Conservation (phyloP, 306 rosid species). For the Pyrus pyrifolia region DNA sequence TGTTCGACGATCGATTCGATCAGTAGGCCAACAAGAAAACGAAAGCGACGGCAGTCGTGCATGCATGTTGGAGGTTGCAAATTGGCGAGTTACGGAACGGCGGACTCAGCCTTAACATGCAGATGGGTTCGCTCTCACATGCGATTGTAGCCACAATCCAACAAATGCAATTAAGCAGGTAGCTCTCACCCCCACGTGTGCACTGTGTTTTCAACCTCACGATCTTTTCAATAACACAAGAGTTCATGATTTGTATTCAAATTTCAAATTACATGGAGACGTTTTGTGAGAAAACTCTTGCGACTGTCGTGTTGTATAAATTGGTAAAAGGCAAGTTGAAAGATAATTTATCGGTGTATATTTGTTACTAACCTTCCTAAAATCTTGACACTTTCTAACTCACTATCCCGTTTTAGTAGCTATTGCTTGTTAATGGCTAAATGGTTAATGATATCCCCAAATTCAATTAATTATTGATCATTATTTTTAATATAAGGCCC, state of each 20-base stretch:
- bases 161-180: constrained; percentile 4
- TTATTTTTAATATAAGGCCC: too few species aligned
- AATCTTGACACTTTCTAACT: too few species aligned
- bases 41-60: constrained; percentile 30
- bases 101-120: constrained; percentile 3
- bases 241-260: neutral
- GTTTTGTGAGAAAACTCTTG: neutral
- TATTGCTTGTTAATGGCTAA: too few species aligned
- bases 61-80: neutral
- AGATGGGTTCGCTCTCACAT: constrained; percentile 33
- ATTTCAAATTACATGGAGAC: neutral
- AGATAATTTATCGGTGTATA: too few species aligned
- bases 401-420: too few species aligned
- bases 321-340: too few species aligned
- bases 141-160: constrained; percentile 32
- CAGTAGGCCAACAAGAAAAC: neutral
- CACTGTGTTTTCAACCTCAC: neutral
- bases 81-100: constrained; percentile 23
- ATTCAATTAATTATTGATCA: too few species aligned
- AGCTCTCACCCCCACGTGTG: constrained; percentile 40
- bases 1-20: neutral
- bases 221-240: neutral
- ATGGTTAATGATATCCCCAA: too few species aligned
- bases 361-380: too few species aligned
- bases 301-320: too few species aligned